phyloP scores from a whole-genome alignment of 129 eudicot genomes.

The Daucus carota region DH1_v3.0 NC_030385.2:37324501-37325000 shows the following conservation, averaged over 20 bases:
- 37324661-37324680: slow-evolving; percentile 63
- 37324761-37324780: neutral
- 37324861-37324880: too few relatives aligned
- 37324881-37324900: neutral
- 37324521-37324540: neutral
- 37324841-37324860: neutral
- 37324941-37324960: neutral
- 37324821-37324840: neutral
- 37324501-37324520: neutral
- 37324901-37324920: neutral
- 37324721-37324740: slow-evolving; percentile 57
- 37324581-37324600: slow-evolving; percentile 21
- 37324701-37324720: slow-evolving; percentile 73
- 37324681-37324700: slow-evolving; percentile 73
- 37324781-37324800: neutral
- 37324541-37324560: neutral
- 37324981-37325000: neutral
- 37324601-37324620: slow-evolving; percentile 61
- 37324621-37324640: slow-evolving; percentile 75
- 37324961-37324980: neutral
- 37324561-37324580: slow-evolving; percentile 18
- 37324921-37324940: neutral
- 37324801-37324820: neutral
- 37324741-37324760: slow-evolving; percentile 32
- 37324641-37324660: slow-evolving; percentile 59